Evolutionary conservation across 805 yeast genomes (phyloP), one percentile per base, ranked within the genome.

Genomic region (Myxozyma mucilagina): DNA sequence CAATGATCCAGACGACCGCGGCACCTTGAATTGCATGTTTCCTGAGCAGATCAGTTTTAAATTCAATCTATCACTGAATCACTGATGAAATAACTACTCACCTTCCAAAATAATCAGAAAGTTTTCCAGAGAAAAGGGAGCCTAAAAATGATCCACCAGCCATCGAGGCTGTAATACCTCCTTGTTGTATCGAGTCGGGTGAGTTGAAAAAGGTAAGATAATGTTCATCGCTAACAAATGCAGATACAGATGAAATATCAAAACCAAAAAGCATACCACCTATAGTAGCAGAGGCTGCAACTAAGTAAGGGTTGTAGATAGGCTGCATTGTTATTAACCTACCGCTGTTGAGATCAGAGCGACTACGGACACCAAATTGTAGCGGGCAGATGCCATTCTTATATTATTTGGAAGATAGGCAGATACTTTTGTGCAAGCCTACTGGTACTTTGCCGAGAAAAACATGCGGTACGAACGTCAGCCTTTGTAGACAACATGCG

Each of bases 231-330:
- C 78, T 76, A 47, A 89, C 77, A 68, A 89, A 87, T 1, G 89
- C 85, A 0, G 91, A 82, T 77, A 89, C 82, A 0, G 96, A 87
- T 2, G 93, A 83, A 56, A 87, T 85, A 72, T 90, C 96, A 70
- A 87, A 83, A 59, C 96, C 96, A 74, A 87, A 83, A 72, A 89
- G 79, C 75, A 84, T 75, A 48, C 92, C 93, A 45, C 89, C 87
- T 32, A 87, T 71, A 61, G 89, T 80, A 49, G 90, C 79, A 42
- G 86, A 78, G 20, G 72, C 64, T 13, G 87, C 82, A 52, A 85
- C 82, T 36, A 81, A 68, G 69, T 80, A 84, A 24, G 85, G 82
- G 72, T 87, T 87, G 73, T 82, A 51, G 34, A 38, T 1, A 36
- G 31, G 39, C 10, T 18, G 45, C 18, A 42, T 10, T 29, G 18